A percentile compares a stretch with the other conserved stretches of the same genome.
These are phyloP conservation scores for Debaryomycetaceae sp. DNA, from an alignment of 1,139 yeast genomes.

Conservation along the genomic window DNA sequence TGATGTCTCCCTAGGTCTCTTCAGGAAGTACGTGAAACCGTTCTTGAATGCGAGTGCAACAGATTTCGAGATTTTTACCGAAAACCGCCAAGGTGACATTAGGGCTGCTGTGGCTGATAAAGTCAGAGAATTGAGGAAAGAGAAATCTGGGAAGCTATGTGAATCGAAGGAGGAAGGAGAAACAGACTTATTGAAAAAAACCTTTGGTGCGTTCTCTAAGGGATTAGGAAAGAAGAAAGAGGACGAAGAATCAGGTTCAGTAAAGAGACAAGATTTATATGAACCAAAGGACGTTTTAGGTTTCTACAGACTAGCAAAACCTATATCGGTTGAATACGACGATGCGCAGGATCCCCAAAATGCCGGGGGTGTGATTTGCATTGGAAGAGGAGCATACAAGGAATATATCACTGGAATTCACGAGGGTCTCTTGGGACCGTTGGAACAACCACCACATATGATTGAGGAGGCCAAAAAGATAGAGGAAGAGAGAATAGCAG, in stretches of 20 bases:
- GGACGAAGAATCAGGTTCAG: slow-evolving; percentile 19
- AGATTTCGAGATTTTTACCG: slow-evolving; percentile 74
- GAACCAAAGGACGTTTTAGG: slow-evolving; percentile 59
- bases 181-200: slow-evolving; percentile 17
- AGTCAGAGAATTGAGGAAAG: slow-evolving; percentile 65
- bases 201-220: slow-evolving; percentile 10
- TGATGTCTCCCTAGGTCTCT: slow-evolving; percentile 69
- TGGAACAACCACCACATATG: slow-evolving; percentile 55
- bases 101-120: slow-evolving; percentile 78
- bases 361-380: slow-evolving; percentile 84
- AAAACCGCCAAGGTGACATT: slow-evolving; percentile 86
- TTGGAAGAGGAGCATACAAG: slow-evolving; percentile 95
- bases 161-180: slow-evolving; percentile 13
- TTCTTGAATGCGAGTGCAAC: slow-evolving; percentile 80
- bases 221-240: slow-evolving; percentile 8
- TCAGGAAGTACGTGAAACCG: slow-evolving; percentile 83
- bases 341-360: slow-evolving; percentile 41
- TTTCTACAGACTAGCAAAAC: slow-evolving; percentile 39
- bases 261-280: slow-evolving; percentile 39
- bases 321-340: slow-evolving; percentile 38
- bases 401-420: slow-evolving; percentile 89
- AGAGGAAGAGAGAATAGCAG: slow-evolving; percentile 15
- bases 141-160: slow-evolving; percentile 6
- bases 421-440: slow-evolving; percentile 92
- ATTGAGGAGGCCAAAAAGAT: slow-evolving; percentile 27